Conservation (phyloP, 2,329 filamentous ascomycete species). For the Balansia obtecta region DNA sequence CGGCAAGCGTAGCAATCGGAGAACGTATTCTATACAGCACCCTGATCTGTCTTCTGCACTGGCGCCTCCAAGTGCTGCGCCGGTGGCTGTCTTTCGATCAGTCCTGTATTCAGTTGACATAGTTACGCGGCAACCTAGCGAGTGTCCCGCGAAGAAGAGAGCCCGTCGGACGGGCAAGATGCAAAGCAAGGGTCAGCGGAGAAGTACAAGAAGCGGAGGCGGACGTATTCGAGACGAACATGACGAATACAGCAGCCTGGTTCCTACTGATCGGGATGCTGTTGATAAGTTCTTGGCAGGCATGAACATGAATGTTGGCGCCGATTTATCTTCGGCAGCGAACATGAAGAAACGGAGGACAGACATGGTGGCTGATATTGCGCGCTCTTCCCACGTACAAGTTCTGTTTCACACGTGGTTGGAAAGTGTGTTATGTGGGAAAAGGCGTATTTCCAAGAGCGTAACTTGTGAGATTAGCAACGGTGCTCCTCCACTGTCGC, state of each 20-base stretch:
- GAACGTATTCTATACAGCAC: conserved; percentile 25
- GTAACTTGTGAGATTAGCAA: conserved; percentile 11
- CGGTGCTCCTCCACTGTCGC: conserved; percentile 13
- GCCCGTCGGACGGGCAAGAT: not conserved
- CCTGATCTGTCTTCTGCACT: conserved; percentile 20
- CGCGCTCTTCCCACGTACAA: not conserved
- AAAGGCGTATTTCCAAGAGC: conserved; percentile 11
- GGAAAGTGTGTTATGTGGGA: conserved; percentile 16
- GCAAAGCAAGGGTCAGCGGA: not conserved
- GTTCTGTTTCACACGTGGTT: conserved; percentile 9
- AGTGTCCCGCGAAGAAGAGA: not conserved
- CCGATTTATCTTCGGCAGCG: not conserved
- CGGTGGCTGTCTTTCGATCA: conserved; percentile 15
- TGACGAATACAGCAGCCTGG: conserved; percentile 10
- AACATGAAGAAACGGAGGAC: not conserved
- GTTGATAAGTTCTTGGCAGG: conserved; percentile 17
- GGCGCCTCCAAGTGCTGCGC: conserved; percentile 15
- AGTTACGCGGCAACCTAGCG: not conserved
- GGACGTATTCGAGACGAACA: not conserved
- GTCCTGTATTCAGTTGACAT: conserved; percentile 16
- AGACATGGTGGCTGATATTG: not conserved
- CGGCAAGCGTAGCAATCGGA: conserved; percentile 8
- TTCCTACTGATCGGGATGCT: conserved; percentile 13
- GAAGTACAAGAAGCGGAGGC: not conserved
- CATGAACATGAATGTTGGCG: conserved; percentile 8